Evolutionary conservation across 2,329 filamentous ascomycete species (phyloP), one percentile per base, ranked within the genome.

Genomic region (Monilinia fructigena): DNA sequence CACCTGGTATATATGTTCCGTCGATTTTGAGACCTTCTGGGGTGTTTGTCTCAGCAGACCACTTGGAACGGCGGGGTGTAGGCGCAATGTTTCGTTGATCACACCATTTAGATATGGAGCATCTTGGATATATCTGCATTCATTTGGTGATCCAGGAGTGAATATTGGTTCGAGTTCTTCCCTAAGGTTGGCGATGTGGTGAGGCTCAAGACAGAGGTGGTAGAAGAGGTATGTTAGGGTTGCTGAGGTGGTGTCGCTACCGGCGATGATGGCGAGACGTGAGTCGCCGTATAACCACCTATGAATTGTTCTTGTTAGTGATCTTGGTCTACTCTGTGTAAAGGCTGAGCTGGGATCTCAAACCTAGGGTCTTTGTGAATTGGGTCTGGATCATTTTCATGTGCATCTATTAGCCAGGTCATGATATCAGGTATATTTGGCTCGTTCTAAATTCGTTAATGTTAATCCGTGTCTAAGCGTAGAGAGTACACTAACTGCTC

Each of bases 241-340:
- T 0, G 77, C 75, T 10, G 79, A 74, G 0, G 79, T 80, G 8
- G 80, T 82, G 67, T 82, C 80, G 47, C 76, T 79, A 6, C 78
- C 78, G 31, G 78, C 78, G 31, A 78, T 74, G 23, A 79, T 76
- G 47, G 79, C 72, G 31, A 74, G 68, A 3, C 68, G 67, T 16
- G 70, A 59, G 56, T 73, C 70, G 14, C 69, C 69, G 4, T 53
- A 40, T n/a, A 73, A 47, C 70, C 66, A 71, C 54, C 59, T 23
- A 20, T 4, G 28, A 3, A n/a, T 48, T 66, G 31, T 52, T 50
- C 23, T 20, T 45, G n/a, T 50, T 4, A 50, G n/a, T 12, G 7
- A 2, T 12, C 12, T 23, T 12, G 1, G n/a, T 23, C 23, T 6
- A 20, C 11, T 50, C 2, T 10, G 11, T 12, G n/a, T 23, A 1